Evolutionary conservation across 2,329 filamentous ascomycete genomes (phyloP).

Genomic region (Alternaria sp.): DNA sequence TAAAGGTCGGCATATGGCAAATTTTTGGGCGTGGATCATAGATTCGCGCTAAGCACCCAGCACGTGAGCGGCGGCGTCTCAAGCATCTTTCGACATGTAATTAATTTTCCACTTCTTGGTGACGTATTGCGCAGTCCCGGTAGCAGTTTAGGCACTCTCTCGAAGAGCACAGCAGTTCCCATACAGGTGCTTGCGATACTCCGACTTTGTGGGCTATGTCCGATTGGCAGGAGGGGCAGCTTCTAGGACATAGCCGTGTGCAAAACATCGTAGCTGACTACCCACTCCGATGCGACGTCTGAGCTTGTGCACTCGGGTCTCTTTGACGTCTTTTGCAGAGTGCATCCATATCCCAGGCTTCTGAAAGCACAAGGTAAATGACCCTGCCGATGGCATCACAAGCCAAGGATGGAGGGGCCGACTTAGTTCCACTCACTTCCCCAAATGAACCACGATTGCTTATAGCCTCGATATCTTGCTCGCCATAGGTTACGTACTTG

Average conservation of each 20-base stretch:
- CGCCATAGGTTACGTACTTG: slow-evolving; percentile 5
- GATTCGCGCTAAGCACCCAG: slow-evolving; percentile 10
- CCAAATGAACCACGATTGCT: slow-evolving; percentile 6
- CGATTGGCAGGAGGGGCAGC: neutral
- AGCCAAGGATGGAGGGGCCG: slow-evolving; percentile 13
- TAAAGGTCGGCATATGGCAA: slow-evolving; percentile 9
- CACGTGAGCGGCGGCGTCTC: slow-evolving; percentile 12
- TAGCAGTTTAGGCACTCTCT: neutral
- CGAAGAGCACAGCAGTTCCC: neutral
- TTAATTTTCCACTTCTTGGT: neutral
- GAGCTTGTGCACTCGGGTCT: neutral
- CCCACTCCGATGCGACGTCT: neutral
- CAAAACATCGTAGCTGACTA: neutral
- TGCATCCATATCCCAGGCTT: neutral
- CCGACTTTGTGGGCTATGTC: neutral
- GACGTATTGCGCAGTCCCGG: neutral
- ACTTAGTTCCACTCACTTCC: slow-evolving; percentile 2
- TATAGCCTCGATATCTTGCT: slow-evolving; percentile 10
- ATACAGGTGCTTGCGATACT: neutral
- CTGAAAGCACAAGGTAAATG: neutral
- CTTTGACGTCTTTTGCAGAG: neutral
- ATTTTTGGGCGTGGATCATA: slow-evolving; percentile 18
- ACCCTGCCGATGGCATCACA: slow-evolving; percentile 17
- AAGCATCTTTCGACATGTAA: neutral
- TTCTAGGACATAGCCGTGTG: neutral